Conservation (phyloP, 768 basidiomycete genomes). For the Lactarius sanguifluus region DNA sequence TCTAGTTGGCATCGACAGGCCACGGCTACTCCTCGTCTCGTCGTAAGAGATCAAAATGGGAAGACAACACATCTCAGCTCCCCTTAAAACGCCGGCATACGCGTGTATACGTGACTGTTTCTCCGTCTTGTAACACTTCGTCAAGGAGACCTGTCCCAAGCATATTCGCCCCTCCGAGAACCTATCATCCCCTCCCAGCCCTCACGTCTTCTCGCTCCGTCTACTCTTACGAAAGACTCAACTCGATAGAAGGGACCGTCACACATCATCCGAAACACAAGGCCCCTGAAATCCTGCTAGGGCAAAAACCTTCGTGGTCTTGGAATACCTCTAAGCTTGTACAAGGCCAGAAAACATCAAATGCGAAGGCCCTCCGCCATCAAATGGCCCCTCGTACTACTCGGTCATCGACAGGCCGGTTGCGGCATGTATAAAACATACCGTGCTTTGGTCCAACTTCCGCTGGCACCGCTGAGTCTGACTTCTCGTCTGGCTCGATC, state of each 20-base stretch:
- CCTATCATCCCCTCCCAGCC: conserved; percentile 72
- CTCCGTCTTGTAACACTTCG: conserved; percentile 32
- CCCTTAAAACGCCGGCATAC: conserved; percentile 58
- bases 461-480: too few relatives aligned
- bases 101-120: conserved; percentile 39
- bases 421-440: too few relatives aligned
- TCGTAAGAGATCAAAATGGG: conserved; percentile 75
- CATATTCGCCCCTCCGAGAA: conserved; percentile 71
- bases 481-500: too few relatives aligned
- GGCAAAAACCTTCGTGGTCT: conserved; percentile 33
- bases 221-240: conserved; percentile 89
- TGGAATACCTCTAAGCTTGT: too few relatives aligned
- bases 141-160: conserved; percentile 40
- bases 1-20: too few relatives aligned
- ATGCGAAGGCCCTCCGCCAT: too few relatives aligned
- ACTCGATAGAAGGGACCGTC: conserved; percentile 79
- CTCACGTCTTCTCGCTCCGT: conserved; percentile 89
- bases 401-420: too few relatives aligned
- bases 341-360: too few relatives aligned
- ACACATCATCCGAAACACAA: conserved; percentile 41
- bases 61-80: conserved; percentile 39
- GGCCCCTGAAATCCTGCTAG: conserved; percentile 93
- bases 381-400: too few relatives aligned
- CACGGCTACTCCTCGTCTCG: conserved; percentile 54
- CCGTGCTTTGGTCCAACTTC: too few relatives aligned